Evolutionary conservation across 176 grass and related monocot species (phyloP).

Genomic region (Canna indica): DNA sequence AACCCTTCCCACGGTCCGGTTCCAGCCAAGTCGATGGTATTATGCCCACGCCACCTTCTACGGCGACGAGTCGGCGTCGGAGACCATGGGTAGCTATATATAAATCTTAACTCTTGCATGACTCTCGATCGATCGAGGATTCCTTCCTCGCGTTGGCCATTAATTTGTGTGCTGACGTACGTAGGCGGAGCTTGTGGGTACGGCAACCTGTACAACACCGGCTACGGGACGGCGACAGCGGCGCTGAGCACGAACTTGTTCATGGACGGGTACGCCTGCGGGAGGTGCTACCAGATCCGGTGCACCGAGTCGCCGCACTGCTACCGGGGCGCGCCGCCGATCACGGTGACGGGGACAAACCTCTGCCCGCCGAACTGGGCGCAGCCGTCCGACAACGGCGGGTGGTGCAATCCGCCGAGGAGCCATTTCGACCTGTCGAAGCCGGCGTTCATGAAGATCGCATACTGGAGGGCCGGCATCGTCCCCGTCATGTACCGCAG

Average conservation of each 20-base stretch:
- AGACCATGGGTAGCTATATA: conserved; percentile 42
- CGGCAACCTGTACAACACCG: conserved; percentile 34
- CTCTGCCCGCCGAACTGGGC: conserved; percentile 85
- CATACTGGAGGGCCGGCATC: conserved; percentile 51
- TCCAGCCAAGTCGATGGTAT: conserved; percentile 18
- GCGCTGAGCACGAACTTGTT: conserved; percentile 66
- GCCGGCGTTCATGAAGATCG: conserved; percentile 71
- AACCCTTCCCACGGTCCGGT: conserved; percentile 25
- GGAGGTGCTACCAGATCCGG: conserved; percentile 65
- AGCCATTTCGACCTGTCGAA: conserved; percentile 74
- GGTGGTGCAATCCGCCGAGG: conserved; percentile 86
- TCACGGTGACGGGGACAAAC: conserved; percentile 69
- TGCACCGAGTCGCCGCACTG: conserved; percentile 36
- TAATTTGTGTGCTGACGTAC: too few species aligned
- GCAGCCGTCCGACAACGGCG: conserved; percentile 45
- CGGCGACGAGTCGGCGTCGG: conserved; percentile 52
- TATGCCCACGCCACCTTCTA: conserved; percentile 77
- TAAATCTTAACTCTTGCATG: too few species aligned
- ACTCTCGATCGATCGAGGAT: too few species aligned
- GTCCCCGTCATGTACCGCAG: conserved; percentile 75
- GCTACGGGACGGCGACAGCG: conserved; percentile 64
- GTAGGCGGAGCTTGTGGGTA: conserved; percentile 81
- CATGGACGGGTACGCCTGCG: conserved; percentile 49
- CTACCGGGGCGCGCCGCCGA: conserved; percentile 44
- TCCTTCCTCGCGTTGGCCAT: too few species aligned